Evolutionary conservation across 768 basidiomycete genomes (phyloP), one percentile per base, ranked within the genome.

Genomic region (Boletus coccyginus): DNA sequence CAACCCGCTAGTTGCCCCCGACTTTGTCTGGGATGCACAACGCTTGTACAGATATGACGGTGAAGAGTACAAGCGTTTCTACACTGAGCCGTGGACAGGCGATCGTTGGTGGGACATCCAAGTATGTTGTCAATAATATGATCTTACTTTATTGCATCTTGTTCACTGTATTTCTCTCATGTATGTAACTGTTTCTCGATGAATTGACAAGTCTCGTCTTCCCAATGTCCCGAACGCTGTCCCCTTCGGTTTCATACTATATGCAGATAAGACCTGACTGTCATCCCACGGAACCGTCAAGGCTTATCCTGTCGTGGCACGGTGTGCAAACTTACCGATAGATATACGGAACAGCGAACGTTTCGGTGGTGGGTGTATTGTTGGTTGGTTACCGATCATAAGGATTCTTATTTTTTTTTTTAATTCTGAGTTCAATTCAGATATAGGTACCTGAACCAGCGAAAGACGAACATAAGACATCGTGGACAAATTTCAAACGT

Each of bases 21-120:
- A 67, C 6, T 70, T 71, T 46, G 56, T 61, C n/a, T 76, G 53
- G 46, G 46, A 57, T 39, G 46, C 51, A 12, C 21, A 57, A 43
- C 19, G 17, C 24, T 24, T 57, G 14, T 41, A 27, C 29, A 44
- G 21, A 19, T 35, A 48, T 4, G 21, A 57, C 41, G 41, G 56
- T 4, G 4, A 6, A 1, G 12, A 50, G 5, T 57, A 53, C 32
- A 41, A 53, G n/a, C 29, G 29, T 2, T 57, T 61, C 19, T 35
- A 46, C 10, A 14, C 46, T 52, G 50, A 61, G n/a, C 56, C 52
- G 5, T 61, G 59, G 53, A 61, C 50, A 14, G 59, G n/a, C 4
- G 32, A 57, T n/a, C 12, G 19, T 3, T 59, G 58, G 58, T 55
- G 58, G 49, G 38, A 59, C 1, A 47, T 55, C 5, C 58, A 59